Base-by-base conservation (phyloP, 805 yeast genomes). In the Ascoidea asiatica region DNA sequence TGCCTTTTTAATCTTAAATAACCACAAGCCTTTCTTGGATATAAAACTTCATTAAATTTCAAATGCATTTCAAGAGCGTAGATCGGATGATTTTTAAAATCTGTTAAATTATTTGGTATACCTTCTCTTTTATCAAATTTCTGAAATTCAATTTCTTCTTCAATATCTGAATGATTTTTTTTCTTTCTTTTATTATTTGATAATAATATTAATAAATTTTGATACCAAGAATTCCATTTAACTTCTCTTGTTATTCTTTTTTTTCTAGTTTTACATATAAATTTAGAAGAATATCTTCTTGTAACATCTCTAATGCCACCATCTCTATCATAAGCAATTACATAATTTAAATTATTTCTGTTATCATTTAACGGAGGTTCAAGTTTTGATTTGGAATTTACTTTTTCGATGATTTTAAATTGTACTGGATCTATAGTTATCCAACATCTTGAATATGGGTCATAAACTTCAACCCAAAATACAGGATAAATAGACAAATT, bases 381-480 rank as follows among this genome's bases (percentile, higher is more conserved):
- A 18, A 85, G 66, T 43, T 69, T 69, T 35, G 79, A 69, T 47
- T 66, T 71, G 11, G 74, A 63, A 45, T 72, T 59, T 56, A 81
- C 72, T 33, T 73, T 66, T 58, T 86, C 95, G 37, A 86, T 74
- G 6, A 71, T 60, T 45, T 73, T 61, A 45, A 79, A 70, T 22
- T 80, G 79, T 0, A 80, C 64, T 0, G 97, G 92, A 54, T 92
- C 98, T 1, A 88, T 69, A 2, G 94, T 75, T n/a, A 88, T 71
- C 94, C 96, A 90, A 42, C 69, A 73, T 47, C 77, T 70, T 4
- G 76, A 62, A 46, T 71, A 75, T 43, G 72, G 72, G 57, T 90
- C 89, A 95, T 95, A 90, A 0, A 84, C 95, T 58, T 92, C 98
- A 19, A 79, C 79, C 98, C 98, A 92, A 56, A 81, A 88, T 0